Evolutionary conservation across 495 filamentous ascomycete genomes (phyloP).

Genomic region (Rhypophila decipiens): DNA sequence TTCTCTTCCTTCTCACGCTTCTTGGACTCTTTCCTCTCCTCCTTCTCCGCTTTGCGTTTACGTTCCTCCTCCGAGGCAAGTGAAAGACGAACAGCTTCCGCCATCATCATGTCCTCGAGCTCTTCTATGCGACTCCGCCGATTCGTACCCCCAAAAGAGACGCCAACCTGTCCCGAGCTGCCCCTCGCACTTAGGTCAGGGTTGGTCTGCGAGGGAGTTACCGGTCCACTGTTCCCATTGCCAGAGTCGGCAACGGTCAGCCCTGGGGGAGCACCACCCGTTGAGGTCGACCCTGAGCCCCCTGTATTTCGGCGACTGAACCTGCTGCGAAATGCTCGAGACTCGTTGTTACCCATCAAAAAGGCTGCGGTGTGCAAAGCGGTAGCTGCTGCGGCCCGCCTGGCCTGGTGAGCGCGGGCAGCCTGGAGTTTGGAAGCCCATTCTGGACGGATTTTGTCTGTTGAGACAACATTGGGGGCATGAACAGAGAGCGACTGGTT

Average conservation of each 20-base stretch:
- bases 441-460: slow-evolving; percentile 85
- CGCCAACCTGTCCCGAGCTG: slow-evolving; percentile 5
- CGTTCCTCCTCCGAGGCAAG: slow-evolving; percentile 88
- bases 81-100: slow-evolving; percentile 87
- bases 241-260: slow-evolving; percentile 21
- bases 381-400: slow-evolving; percentile 87
- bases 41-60: slow-evolving; percentile 73
- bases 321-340: slow-evolving; percentile 37
- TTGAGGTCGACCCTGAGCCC: slow-evolving; percentile 23
- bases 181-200: slow-evolving; percentile 11
- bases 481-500: slow-evolving; percentile 77
- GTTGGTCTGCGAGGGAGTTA: slow-evolving; percentile 19
- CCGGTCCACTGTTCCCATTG: slow-evolving; percentile 24
- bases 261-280: slow-evolving; percentile 20
- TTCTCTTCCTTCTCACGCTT: slow-evolving; percentile 77
- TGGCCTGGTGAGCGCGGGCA: slow-evolving; percentile 74
- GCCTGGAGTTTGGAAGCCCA: slow-evolving; percentile 87
- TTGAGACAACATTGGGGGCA: slow-evolving; percentile 78
- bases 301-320: slow-evolving; percentile 45
- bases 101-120: slow-evolving; percentile 96
- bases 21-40: slow-evolving; percentile 71
- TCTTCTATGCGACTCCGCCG: slow-evolving; percentile 72
- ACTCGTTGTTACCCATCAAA: slow-evolving; percentile 62
- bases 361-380: slow-evolving; percentile 94
- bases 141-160: slow-evolving; percentile 24